Evolutionary conservation across 148 eudicot genomes (phyloP), one percentile per base, ranked within the genome.

Genomic region (Oxyria digyna): DNA sequence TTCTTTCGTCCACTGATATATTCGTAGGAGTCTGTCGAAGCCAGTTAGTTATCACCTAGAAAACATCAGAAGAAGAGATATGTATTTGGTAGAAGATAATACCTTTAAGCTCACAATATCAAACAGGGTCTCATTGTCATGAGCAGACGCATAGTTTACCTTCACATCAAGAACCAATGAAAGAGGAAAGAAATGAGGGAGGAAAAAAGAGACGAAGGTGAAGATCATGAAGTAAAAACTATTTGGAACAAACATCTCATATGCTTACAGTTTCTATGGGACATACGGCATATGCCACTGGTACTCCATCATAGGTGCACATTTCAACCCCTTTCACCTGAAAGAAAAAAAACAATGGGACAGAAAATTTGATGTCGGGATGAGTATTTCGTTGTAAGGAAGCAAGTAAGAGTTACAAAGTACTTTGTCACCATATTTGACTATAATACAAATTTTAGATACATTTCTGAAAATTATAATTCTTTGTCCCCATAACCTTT

Each of bases 131-230:
- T 91, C 89, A 63, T 91, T 95, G 81, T 95, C 99, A 82, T 95
- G 97, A 81, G 99, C 99, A 42, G 99, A 95, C 50, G 83, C 93
- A 79, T 95, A 95, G 77, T 95, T 95, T 65, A 94, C 77, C 99
- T 90, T 81, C 73, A 72, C 67, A 84, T n/a, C 4, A 41, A 31
- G 27, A 26, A 54, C n/a, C 67, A 64, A 45, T 21, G 41, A 33
- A 46, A 10, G 18, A 31, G 20, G 31, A 8, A 32, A 41, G 4
- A 14, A 26, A 64, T 38, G 7, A 38, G 41, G 41, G 49, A 67
- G 42, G 55, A 18, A 37, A 52, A 67, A 24, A 41, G 8, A n/a
- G 52, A 38, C 48, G 40, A 54, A 42, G 69, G 17, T 37, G 18
- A 49, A 9, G 8, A 37, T 18, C n/a, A 0, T 57, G 38, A 52